phyloP scores from a whole-genome alignment of 495 filamentous ascomycete species.

The Thermochaetoides thermophila region DNA sequence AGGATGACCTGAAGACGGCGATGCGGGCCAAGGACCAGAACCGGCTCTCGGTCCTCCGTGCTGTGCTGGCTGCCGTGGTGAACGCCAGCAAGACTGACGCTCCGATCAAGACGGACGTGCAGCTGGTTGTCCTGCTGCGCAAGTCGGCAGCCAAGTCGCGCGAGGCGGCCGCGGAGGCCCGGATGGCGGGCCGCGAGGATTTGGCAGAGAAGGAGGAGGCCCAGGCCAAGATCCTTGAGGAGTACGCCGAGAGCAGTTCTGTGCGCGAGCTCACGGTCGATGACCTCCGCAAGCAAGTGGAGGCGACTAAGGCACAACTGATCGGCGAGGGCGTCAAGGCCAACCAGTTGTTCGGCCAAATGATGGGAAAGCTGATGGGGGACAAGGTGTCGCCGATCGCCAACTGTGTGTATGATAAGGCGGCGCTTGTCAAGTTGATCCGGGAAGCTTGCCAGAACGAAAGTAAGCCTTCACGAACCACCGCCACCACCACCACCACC shows the following conservation, averaged over 20 bases:
- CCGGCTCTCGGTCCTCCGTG: slow-evolving; percentile 38
- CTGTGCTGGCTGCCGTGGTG: slow-evolving; percentile 35
- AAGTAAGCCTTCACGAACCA: too few relatives aligned
- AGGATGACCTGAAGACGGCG: slow-evolving; percentile 42
- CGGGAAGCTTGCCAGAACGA: too few relatives aligned
- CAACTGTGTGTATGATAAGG: too few relatives aligned
- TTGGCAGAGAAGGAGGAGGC: slow-evolving; percentile 38
- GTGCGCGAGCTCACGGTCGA: slow-evolving; percentile 26
- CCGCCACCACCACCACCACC: too few relatives aligned
- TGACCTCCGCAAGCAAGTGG: slow-evolving; percentile 25
- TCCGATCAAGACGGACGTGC: slow-evolving; percentile 40
- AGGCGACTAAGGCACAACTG: slow-evolving; percentile 20
- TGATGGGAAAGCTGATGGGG: slow-evolving; percentile 27
- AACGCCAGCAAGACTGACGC: slow-evolving; percentile 43
- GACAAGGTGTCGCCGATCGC: too few relatives aligned
- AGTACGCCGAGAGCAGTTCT: slow-evolving; percentile 31
- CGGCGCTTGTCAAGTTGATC: slow-evolving; percentile 17
- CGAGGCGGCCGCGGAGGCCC: slow-evolving; percentile 34
- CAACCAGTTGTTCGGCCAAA: slow-evolving; percentile 13
- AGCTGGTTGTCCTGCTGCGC: slow-evolving; percentile 38
- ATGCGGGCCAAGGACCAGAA: slow-evolving; percentile 44
- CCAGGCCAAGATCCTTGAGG: slow-evolving; percentile 31
- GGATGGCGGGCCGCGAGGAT: slow-evolving; percentile 34
- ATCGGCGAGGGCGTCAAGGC: slow-evolving; percentile 12
- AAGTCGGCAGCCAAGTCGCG: slow-evolving; percentile 24